A percentile compares a stretch with the other conserved stretches of the same genome.
Evolutionary conservation across 805 yeast genomes (phyloP).

Genomic region (Yarrowia divulgata): DNA sequence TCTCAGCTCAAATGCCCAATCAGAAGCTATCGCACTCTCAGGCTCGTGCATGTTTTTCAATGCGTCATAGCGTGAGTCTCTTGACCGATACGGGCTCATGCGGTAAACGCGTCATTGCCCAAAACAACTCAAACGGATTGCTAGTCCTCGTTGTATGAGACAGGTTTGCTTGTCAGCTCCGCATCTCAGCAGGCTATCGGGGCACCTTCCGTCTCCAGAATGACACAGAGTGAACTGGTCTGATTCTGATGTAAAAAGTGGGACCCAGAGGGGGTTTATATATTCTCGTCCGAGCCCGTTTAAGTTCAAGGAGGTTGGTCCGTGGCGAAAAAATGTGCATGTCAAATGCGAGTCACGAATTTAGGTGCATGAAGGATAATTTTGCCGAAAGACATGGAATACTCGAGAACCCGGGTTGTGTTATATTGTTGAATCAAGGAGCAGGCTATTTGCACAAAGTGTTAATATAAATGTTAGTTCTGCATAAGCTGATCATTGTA

Average conservation of each 20-base stretch:
- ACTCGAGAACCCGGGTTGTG: background rate
- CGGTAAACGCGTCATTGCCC: background rate
- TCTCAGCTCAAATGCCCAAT: background rate
- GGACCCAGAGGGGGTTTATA: slow-evolving; percentile 10
- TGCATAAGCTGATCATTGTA: too few species aligned
- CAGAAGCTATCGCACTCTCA: slow-evolving; percentile 6
- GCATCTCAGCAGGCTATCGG: slow-evolving; percentile 5
- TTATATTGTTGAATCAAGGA: too few species aligned
- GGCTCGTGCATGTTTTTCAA: background rate
- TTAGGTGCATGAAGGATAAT: background rate
- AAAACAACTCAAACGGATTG: background rate
- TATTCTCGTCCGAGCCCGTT: background rate
- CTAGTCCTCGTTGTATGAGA: slow-evolving; percentile 1
- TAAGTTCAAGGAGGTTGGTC: background rate
- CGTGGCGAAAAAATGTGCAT: slow-evolving; percentile 4
- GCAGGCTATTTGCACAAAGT: too few species aligned
- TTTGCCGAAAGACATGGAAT: background rate
- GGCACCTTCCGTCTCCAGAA: slow-evolving; percentile 15
- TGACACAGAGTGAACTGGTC: slow-evolving; percentile 19
- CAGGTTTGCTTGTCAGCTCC: slow-evolving; percentile 13
- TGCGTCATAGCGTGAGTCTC: slow-evolving; percentile 1
- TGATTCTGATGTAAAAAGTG: background rate
- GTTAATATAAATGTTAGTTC: too few species aligned
- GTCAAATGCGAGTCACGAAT: background rate
- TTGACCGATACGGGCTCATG: background rate